These are phyloP conservation scores for Grosmannia huntii DNA, from an alignment of 2,329 filamentous ascomycete species.

Conservation along the genomic window DNA sequence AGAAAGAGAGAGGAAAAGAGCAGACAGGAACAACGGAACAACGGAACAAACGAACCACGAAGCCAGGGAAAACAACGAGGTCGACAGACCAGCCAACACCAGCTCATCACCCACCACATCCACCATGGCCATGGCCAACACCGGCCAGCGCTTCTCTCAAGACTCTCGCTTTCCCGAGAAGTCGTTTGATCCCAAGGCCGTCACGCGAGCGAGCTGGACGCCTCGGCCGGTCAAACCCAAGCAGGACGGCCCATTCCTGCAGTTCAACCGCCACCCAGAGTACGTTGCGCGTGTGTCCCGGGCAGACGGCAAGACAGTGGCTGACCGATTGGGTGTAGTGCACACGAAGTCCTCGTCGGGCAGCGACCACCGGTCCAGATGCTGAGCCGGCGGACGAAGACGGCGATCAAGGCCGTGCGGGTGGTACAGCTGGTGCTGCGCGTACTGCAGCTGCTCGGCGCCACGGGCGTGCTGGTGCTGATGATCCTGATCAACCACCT, in stretches of 20 bases:
- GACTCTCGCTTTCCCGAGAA: conserved; percentile 40
- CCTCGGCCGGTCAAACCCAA: conserved; percentile 49
- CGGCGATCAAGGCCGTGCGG: conserved; percentile 56
- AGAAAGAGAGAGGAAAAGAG: neutral
- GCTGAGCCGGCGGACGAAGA: conserved; percentile 59
- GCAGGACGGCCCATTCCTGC: conserved; percentile 61
- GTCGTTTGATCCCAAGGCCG: conserved; percentile 75
- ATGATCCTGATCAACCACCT: conserved; percentile 65
- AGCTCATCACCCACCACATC: neutral
- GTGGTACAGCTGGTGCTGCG: conserved; percentile 57
- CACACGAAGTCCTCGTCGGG: conserved; percentile 52
- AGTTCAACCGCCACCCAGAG: conserved; percentile 83
- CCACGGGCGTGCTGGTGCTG: conserved; percentile 58
- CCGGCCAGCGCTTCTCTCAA: conserved; percentile 42
- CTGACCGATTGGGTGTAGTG: conserved; percentile 20
- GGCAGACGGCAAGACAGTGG: neutral
- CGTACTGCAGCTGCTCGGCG: conserved; percentile 52
- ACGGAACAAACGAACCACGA: too few species aligned
- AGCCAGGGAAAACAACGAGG: neutral
- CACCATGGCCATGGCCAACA: neutral
- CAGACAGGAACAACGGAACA: neutral
- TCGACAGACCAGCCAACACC: neutral
- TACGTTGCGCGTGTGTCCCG: conserved; percentile 27
- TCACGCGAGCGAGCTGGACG: conserved; percentile 67
- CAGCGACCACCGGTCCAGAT: conserved; percentile 47